Percentiles rank a stretch among this genome's conserved stretches.
phyloP scores from a whole-genome alignment of 345 rosid species.

The Moricandia moricandioides region DNA sequence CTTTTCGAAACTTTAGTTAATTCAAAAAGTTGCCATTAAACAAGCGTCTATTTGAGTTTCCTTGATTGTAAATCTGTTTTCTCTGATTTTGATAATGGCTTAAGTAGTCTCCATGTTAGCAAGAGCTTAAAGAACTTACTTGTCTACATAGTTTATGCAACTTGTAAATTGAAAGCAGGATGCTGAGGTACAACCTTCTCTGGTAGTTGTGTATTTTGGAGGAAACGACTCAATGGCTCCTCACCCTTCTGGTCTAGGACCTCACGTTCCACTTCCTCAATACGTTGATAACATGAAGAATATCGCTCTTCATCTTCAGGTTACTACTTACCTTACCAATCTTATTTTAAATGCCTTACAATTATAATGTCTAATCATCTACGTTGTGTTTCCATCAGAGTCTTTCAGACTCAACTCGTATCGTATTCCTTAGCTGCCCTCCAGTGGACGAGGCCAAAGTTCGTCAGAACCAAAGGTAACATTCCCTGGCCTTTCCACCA shows the following conservation, averaged over 20 bases:
- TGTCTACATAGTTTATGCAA: no score
- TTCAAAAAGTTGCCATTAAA: no score
- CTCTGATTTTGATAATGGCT: no score
- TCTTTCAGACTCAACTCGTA: slow-evolving; percentile 62
- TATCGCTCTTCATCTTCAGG: slow-evolving; percentile 78
- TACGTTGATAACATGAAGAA: slow-evolving; percentile 80
- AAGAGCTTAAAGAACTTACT: no score
- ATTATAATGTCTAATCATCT: no score
- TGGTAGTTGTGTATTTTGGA: slow-evolving; percentile 91
- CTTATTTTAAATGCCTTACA: no score
- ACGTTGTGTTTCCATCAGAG: slow-evolving; percentile 58
- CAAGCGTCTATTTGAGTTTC: no score
- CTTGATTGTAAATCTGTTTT: no score
- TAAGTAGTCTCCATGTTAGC: no score
- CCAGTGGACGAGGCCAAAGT: slow-evolving; percentile 87
- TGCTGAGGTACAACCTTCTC: slow-evolving; percentile 66
- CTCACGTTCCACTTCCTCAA: slow-evolving; percentile 81
- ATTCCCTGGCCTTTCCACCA: slow-evolving; percentile 1
- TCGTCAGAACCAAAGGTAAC: slow-evolving; percentile 57
- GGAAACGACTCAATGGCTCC: slow-evolving; percentile 98
- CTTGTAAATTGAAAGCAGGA: slow-evolving; percentile 43
- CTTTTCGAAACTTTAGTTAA: no score
- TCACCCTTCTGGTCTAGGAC: slow-evolving; percentile 90
- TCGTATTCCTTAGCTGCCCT: slow-evolving; percentile 74
- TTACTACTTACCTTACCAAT: slow-evolving; percentile 23